A percentile compares a stretch with the other conserved stretches of the same genome.
These are phyloP conservation scores for Malassezia furfur DNA, from an alignment of 1,284 basidiomycete genomes.

Conservation along the genomic window DNA sequence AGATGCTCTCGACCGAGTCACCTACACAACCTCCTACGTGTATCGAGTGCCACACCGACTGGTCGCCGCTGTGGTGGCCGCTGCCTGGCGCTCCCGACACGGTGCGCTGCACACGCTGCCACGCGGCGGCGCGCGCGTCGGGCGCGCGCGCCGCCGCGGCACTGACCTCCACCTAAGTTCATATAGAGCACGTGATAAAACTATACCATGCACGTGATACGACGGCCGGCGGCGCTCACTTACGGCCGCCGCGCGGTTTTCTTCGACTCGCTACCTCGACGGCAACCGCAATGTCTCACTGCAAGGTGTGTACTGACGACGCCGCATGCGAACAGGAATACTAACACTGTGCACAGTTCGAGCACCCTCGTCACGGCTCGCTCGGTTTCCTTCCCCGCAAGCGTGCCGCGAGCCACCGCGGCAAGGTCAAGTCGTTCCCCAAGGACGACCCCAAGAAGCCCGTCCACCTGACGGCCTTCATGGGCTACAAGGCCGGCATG, in stretches of 20 bases:
- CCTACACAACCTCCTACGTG: background rate
- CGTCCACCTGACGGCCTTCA: conserved; percentile 91
- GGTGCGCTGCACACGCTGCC: conserved; percentile 12
- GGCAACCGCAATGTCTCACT: conserved; percentile 21
- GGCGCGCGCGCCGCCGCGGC: background rate
- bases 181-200: background rate
- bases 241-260: background rate
- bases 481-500: conserved; percentile 99
- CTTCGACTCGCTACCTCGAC: conserved; percentile 19
- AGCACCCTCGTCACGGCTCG: conserved; percentile 48
- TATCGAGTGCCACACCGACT: conserved; percentile 6
- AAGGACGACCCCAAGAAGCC: conserved; percentile 99
- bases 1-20: no score
- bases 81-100: background rate
- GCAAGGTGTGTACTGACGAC: conserved; percentile 14
- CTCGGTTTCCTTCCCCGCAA: conserved; percentile 48
- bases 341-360: conserved; percentile 29
- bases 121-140: background rate
- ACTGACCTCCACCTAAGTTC: background rate
- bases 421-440: conserved; percentile 45
- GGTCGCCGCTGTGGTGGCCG: conserved; percentile 17
- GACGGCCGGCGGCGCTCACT: background rate
- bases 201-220: conserved; percentile 7
- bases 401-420: conserved; percentile 47
- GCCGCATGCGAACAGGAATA: background rate